A percentile compares a stretch with the other conserved stretches of the same genome.
phyloP scores from a whole-genome alignment of 768 basidiomycete species.

The Naganishia friedmannii region DNA sequence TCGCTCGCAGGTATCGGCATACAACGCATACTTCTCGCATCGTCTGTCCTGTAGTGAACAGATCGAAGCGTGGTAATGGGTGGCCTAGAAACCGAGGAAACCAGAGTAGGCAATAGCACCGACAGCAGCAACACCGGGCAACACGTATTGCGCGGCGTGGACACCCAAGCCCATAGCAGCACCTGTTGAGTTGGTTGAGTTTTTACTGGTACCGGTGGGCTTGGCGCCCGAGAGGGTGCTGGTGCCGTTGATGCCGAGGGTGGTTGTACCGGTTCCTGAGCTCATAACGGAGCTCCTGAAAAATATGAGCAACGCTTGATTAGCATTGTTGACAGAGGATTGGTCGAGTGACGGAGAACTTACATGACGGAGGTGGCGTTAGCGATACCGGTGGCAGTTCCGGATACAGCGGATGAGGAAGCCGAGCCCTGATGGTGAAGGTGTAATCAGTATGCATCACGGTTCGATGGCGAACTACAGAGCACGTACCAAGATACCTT shows the following conservation, averaged over 20 bases:
- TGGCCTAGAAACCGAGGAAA: background rate
- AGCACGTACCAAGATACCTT: too few relatives aligned
- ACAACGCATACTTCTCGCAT: too few relatives aligned
- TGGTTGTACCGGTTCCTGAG: background rate
- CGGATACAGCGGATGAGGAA: too few relatives aligned
- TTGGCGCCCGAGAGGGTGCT: background rate
- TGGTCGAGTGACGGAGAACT: background rate
- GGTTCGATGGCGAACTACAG: too few relatives aligned
- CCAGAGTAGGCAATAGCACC: conserved; percentile 10
- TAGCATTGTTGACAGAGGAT: too few relatives aligned
- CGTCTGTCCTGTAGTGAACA: too few relatives aligned
- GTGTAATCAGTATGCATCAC: too few relatives aligned
- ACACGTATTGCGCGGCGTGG: background rate
- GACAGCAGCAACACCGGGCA: conserved; percentile 13
- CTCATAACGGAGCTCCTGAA: background rate
- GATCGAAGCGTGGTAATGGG: too few relatives aligned
- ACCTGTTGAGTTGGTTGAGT: background rate
- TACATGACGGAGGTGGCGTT: background rate
- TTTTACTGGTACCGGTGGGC: background rate
- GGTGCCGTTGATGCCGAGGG: background rate
- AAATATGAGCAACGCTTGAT: background rate
- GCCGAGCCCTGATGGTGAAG: too few relatives aligned
- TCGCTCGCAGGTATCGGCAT: too few relatives aligned
- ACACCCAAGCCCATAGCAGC: conserved; percentile 8
- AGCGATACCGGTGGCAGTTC: too few relatives aligned